Base-by-base conservation (phyloP, 2,329 filamentous ascomycete species). In the Penicillium vulpinum region DNA sequence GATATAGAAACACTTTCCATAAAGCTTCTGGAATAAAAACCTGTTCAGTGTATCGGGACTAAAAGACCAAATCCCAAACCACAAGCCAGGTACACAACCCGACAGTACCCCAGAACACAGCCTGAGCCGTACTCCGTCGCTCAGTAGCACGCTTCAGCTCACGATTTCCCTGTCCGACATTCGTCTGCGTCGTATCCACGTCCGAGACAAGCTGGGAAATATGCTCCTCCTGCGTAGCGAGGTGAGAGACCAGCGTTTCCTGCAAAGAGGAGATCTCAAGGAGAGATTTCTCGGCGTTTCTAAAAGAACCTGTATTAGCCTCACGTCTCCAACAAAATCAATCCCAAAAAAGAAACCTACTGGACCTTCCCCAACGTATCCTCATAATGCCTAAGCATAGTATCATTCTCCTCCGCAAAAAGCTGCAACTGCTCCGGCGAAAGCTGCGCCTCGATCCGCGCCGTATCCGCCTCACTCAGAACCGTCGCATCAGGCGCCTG, bases 221-320 rank as follows among this genome's bases (percentile, higher is more conserved):
- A 66, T 94, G 88, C 55, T 91, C 91, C 53, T 90, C 89, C 71
- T 99, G 94, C 15, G 88, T 88, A 38, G 88, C 84, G 22, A 99
- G 83, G 70, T 97, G 96, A 67, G 85, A 86, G 39, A 94, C 91
- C 13, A 99, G 87, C 52, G 93, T 87, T 54, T 90, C 91, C 73
- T 99, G 94, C 50, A 99, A 80, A 70, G 96, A 92, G 8, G 91
- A 89, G 61, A 99, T 97, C 73, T 99, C 94, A 4, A 96, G 75
- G 6, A 99, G 83, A 0, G 92, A 96, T 72, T 90, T 91, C 73
- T 99, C 92, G 0, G 92, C 92, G 26, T 88, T 89, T 69, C 91
- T 96, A 43, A 16, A n/a, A 35, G 2, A 43, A 28, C 33, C 16
- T 2, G 2, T 2, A 35, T 64, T 52, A 62, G 57, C 36, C 24